Evolutionary conservation across 768 basidiomycete species (phyloP), one percentile per base, ranked within the genome.

Genomic region (Dioszegia crocea): DNA sequence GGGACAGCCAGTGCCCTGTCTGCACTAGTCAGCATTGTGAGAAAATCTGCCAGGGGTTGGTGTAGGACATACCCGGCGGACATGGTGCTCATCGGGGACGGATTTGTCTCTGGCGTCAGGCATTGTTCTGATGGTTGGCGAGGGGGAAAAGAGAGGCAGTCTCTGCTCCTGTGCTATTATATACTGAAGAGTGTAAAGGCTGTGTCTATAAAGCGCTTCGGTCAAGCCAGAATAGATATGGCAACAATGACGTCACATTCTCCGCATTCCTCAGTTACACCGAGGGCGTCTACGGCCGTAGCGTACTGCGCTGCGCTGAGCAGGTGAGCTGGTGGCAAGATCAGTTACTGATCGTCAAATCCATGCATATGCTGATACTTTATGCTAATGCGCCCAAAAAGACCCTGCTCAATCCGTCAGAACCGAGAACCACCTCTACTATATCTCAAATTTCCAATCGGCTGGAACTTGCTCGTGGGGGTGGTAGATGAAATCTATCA

Each of bases 1-100:
- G 75, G 9, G 75, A 69, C 24, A 67, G 46, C 75, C 75, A 76
- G 41, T 64, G 58, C 5, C 75, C 75, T 21, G 64, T 69, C 65
- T 73, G 58, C 4, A 23, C 31, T n/a, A 0, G 56, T 62, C 50
- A 53, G 55, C 46, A 21, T 4, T 26, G 39, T 26, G 17, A 48
- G 14, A 17, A 11, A 19, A 29, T 38, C 33, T 17, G 14, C 24
- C 51, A 53, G 26, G 8, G 40, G 21, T 21, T 5, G 40, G 9
- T 43, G 36, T n/a, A 31, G 55, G 21, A 61, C 70, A 51, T 46
- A 71, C 70, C 29, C 66, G 31, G 44, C 57, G 65, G n/a, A 72
- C 66, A 56, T 68, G 70, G 62, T 75, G 73, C 50, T 75, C 70
- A 8, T 68, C 59, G 1, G 73, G 73, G 9, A 72, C 67, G 21